Percentiles rank a stretch among this genome's conserved stretches.
These are phyloP conservation scores for Penicillium aurantiogriseum DNA, from an alignment of 2,329 filamentous ascomycete genomes.

Conservation along the genomic window DNA sequence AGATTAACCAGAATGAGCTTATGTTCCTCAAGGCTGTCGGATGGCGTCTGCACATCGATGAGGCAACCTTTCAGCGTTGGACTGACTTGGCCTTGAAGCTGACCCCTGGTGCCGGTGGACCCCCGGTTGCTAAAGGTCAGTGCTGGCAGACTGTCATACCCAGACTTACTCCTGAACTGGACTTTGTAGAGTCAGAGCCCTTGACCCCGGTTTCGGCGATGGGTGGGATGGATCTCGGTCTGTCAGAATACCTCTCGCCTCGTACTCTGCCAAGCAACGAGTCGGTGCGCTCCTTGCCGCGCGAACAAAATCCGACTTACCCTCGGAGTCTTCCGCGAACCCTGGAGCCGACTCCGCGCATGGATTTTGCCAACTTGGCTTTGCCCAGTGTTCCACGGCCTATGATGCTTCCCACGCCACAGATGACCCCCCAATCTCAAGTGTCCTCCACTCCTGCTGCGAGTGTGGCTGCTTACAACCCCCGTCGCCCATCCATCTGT, in stretches of 20 bases:
- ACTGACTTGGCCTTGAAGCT: slow-evolving; percentile 86
- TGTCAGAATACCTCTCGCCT: slow-evolving; percentile 34
- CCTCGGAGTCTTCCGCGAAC: slow-evolving; percentile 43
- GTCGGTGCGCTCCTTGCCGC: slow-evolving; percentile 17
- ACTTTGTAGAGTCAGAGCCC: slow-evolving; percentile 45
- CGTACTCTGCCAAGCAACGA: slow-evolving; percentile 24
- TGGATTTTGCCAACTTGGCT: slow-evolving; percentile 42
- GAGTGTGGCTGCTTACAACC: slow-evolving; percentile 52
- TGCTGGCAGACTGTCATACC: slow-evolving; percentile 53
- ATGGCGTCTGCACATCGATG: slow-evolving; percentile 93
- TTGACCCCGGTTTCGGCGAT: slow-evolving; percentile 29
- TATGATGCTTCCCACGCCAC: slow-evolving; percentile 60
- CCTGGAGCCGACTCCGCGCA: slow-evolving; percentile 50
- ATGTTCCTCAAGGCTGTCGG: slow-evolving; percentile 84
- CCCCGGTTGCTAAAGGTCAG: slow-evolving; percentile 36
- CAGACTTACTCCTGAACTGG: slow-evolving; percentile 57
- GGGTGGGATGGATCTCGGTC: slow-evolving; percentile 27
- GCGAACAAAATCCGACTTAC: slow-evolving; percentile 34
- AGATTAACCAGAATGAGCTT: slow-evolving; percentile 97
- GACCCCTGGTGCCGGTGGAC: slow-evolving; percentile 58
- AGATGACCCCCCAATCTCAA: slow-evolving; percentile 58
- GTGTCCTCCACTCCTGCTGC: slow-evolving; percentile 59
- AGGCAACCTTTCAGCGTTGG: slow-evolving; percentile 87
- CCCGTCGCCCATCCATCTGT: slow-evolving; percentile 57
- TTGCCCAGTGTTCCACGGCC: slow-evolving; percentile 57